phyloP scores from a whole-genome alignment of 1,139 yeast species.

The Pichia sp. region DNA sequence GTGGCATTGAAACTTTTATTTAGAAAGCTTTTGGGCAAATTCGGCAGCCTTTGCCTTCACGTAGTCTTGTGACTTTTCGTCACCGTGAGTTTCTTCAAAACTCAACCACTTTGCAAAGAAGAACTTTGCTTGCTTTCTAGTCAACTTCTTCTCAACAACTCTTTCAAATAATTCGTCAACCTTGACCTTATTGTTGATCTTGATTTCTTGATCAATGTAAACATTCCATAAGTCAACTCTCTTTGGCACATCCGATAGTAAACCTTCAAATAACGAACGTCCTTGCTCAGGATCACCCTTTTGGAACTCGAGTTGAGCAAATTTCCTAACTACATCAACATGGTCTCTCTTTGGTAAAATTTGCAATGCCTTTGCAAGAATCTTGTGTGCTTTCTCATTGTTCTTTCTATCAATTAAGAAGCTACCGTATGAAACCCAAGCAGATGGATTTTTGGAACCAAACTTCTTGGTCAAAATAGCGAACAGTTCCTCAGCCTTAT shows the following conservation, averaged over 20 bases:
- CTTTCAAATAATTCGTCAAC: slow-evolving; percentile 80
- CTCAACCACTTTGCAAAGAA: slow-evolving; percentile 90
- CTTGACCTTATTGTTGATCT: slow-evolving; percentile 46
- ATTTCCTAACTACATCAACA: slow-evolving; percentile 75
- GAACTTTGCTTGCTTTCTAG: slow-evolving; percentile 91
- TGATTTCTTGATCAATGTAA: slow-evolving; percentile 85
- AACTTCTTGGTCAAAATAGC: slow-evolving; percentile 71
- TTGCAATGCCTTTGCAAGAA: slow-evolving; percentile 67
- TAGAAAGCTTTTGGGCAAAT: slow-evolving; percentile 31
- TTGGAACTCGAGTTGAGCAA: slow-evolving; percentile 80
- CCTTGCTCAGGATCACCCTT: slow-evolving; percentile 94
- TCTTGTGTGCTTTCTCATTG: slow-evolving; percentile 56
- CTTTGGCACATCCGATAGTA: slow-evolving; percentile 83
- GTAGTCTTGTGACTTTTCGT: slow-evolving; percentile 66
- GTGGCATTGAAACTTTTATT: too few relatives aligned
- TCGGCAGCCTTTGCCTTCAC: slow-evolving; percentile 91
- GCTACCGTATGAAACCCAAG: slow-evolving; percentile 78
- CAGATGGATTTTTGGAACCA: slow-evolving; percentile 54
- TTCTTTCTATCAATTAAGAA: slow-evolving; percentile 57
- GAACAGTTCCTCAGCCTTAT: slow-evolving; percentile 64
- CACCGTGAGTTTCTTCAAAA: slow-evolving; percentile 65
- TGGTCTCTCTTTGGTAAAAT: slow-evolving; percentile 70
- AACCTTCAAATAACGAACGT: slow-evolving; percentile 88
- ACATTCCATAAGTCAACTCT: slow-evolving; percentile 93
- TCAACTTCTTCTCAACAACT: slow-evolving; percentile 56